phyloP scores from a whole-genome alignment of 1,139 yeast genomes.

The Geotrichum cucujoidarum region DNA sequence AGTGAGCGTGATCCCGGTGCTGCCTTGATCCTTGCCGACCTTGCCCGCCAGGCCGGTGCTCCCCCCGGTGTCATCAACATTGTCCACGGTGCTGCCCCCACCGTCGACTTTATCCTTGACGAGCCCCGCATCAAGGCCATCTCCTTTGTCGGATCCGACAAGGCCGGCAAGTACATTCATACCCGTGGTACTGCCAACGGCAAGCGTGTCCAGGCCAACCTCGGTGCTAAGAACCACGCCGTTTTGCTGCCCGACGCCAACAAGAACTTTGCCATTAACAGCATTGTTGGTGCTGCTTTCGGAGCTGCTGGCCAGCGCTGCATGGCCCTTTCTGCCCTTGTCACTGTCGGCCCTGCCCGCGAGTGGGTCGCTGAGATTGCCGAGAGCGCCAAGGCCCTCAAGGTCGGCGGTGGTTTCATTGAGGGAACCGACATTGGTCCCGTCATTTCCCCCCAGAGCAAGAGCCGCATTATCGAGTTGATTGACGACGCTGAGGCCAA shows the following conservation, averaged over 20 bases:
- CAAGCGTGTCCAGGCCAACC: conserved; percentile 71
- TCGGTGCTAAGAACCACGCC: conserved; percentile 76
- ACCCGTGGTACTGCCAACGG: conserved; percentile 64
- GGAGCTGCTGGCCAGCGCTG: conserved; percentile 87
- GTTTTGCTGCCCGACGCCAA: conserved; percentile 70
- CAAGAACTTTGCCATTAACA: conserved; percentile 59
- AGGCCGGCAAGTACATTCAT: conserved; percentile 70
- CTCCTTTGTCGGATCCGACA: conserved; percentile 74
- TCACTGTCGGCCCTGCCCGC: conserved; percentile 66
- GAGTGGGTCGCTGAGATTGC: conserved; percentile 62
- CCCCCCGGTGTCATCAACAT: conserved; percentile 73
- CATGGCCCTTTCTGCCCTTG: conserved; percentile 74
- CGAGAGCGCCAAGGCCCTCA: conserved; percentile 53
- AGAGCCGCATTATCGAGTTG: conserved; percentile 51
- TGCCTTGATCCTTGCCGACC: conserved; percentile 68
- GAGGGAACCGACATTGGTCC: conserved; percentile 64
- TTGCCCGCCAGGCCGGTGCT: conserved; percentile 70
- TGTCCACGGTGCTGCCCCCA: conserved; percentile 71
- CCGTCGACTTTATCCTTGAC: conserved; percentile 68
- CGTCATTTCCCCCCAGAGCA: conserved; percentile 57
- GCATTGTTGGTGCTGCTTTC: conserved; percentile 71
- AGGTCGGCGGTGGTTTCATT: conserved; percentile 66
- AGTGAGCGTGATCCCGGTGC: conserved; percentile 78
- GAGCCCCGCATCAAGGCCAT: conserved; percentile 76
- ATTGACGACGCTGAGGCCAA: conserved; percentile 51